These are phyloP conservation scores for Phylloporus scabripes DNA, from an alignment of 768 basidiomycete species.

Conservation along the genomic window DNA sequence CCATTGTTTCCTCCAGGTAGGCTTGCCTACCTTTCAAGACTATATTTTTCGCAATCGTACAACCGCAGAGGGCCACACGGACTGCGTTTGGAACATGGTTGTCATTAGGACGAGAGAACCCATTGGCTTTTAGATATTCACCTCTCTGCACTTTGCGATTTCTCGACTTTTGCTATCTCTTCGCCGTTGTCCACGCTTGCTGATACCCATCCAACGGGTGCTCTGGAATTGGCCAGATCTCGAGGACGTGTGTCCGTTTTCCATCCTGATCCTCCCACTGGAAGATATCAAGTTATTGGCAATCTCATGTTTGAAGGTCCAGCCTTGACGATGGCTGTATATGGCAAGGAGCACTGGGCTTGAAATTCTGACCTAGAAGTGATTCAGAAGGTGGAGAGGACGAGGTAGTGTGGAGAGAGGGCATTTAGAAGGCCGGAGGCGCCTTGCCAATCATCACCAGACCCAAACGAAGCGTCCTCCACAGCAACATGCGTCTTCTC, in stretches of 20 bases:
- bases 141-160: neutral
- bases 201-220: neutral
- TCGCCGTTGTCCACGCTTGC: neutral
- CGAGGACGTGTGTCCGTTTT: neutral
- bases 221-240: neutral
- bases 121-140: neutral
- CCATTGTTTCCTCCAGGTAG: neutral
- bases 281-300: neutral
- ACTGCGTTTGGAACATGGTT: neutral
- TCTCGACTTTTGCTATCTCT: neutral
- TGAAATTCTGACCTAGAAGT: no score
- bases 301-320: neutral
- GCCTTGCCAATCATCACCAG: no score
- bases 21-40: neutral
- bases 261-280: neutral
- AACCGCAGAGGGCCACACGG: neutral
- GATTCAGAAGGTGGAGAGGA: no score
- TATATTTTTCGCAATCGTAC: neutral
- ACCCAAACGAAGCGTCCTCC: no score
- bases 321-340: neutral
- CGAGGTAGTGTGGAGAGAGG: neutral
- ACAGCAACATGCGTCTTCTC: slow-evolving; percentile 18
- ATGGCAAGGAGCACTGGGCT: neutral
- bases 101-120: neutral
- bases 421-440: no score